phyloP scores from a whole-genome alignment of 2,329 filamentous ascomycete species.

The Aciculosporium take region DNA sequence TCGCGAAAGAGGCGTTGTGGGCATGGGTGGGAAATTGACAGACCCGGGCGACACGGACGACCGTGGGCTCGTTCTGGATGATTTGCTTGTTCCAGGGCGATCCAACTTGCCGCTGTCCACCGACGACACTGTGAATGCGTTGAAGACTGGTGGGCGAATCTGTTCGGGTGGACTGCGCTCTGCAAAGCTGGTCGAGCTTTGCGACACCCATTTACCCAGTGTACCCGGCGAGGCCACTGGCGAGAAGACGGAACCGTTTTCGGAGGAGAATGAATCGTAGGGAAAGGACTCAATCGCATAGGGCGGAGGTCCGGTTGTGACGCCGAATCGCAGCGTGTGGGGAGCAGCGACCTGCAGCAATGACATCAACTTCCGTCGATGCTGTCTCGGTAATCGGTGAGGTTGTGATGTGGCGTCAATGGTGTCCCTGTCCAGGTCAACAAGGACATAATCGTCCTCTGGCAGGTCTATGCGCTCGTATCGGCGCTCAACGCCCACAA shows the following conservation, averaged over 20 bases:
- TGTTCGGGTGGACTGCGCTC: constrained; percentile 41
- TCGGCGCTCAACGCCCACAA: constrained; percentile 85
- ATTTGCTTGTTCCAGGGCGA: constrained; percentile 62
- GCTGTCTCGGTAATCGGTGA: constrained; percentile 69
- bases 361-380: constrained; percentile 77
- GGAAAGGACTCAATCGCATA: constrained; percentile 91
- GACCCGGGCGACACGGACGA: constrained; percentile 64
- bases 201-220: constrained; percentile 71
- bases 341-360: constrained; percentile 82
- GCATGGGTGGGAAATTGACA: constrained; percentile 59
- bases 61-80: constrained; percentile 45
- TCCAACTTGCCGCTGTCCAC: constrained; percentile 53
- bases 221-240: constrained; percentile 55
- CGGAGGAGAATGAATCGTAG: constrained; percentile 76
- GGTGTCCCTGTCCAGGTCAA: constrained; percentile 81
- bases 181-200: constrained; percentile 81
- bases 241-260: constrained; percentile 69
- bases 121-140: constrained; percentile 72
- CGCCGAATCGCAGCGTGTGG: constrained; percentile 74
- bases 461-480: constrained; percentile 79
- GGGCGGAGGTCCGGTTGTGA: constrained; percentile 74
- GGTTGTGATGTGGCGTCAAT: constrained; percentile 75
- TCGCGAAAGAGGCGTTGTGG: constrained; percentile 66
- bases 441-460: constrained; percentile 88
- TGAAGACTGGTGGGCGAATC: constrained; percentile 60